Conservation (phyloP, 2,329 filamentous ascomycete species). For the Clonostachys byssicola region DNA sequence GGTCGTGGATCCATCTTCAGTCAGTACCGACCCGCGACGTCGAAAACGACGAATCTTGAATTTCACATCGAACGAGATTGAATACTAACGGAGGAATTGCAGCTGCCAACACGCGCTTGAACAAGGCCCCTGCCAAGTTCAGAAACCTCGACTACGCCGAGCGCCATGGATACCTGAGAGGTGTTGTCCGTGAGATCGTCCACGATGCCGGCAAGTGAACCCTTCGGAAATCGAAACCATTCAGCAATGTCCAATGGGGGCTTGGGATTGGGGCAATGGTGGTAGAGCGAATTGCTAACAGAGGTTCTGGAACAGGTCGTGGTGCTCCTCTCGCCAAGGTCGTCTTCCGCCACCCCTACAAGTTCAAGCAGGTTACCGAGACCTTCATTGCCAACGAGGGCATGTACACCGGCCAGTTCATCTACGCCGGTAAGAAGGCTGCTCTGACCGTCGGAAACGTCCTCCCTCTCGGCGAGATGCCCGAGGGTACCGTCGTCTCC, state of each 20-base stretch:
- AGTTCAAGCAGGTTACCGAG: constrained; percentile 96
- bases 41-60: constrained; percentile 5
- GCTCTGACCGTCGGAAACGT: constrained; percentile 95
- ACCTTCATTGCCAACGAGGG: constrained; percentile 99
- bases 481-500: constrained; percentile 98
- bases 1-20: constrained; percentile 56
- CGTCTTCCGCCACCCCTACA: constrained; percentile 96
- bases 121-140: constrained; percentile 85
- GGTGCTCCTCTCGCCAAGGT: constrained; percentile 97
- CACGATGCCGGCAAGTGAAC: constrained; percentile 76
- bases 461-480: constrained; percentile 88
- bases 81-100: constrained; percentile 13
- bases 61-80: background rate
- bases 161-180: constrained; percentile 95
- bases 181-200: constrained; percentile 98
- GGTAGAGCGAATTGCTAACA: constrained; percentile 11
- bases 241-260: background rate
- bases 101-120: constrained; percentile 84
- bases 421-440: constrained; percentile 99
- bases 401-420: constrained; percentile 99
- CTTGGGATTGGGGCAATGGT: too few relatives aligned
- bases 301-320: constrained; percentile 44
- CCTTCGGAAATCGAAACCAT: background rate
- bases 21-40: constrained; percentile 23
- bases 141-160: constrained; percentile 94